These are phyloP conservation scores for Jaltomata sinuosa DNA, from an alignment of 257 asterid species.

Conservation along the genomic window DNA sequence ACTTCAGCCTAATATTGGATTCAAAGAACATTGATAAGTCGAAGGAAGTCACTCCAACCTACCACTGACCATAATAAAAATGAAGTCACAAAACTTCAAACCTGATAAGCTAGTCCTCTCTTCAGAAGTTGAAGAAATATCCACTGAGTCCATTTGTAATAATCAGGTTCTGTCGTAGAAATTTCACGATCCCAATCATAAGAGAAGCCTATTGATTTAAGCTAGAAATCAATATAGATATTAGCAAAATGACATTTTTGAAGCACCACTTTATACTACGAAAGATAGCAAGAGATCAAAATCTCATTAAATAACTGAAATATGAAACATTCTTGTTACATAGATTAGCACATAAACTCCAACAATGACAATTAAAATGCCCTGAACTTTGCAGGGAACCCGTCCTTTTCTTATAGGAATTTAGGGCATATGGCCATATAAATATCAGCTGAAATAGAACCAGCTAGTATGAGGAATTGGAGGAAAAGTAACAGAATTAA, in stretches of 20 bases:
- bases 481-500: neutral
- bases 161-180: conserved; percentile 93
- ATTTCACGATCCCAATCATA: conserved; percentile 99
- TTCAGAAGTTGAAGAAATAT: conserved; percentile 94
- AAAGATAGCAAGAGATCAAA: neutral
- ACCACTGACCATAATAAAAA: neutral
- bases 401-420: neutral
- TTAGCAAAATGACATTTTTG: conserved; percentile 17
- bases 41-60: neutral
- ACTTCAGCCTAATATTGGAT: conserved; percentile 73
- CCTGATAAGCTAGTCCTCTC: conserved; percentile 97
- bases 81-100: conserved; percentile 7
- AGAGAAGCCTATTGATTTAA: conserved; percentile 85
- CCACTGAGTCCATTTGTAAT: conserved; percentile 98
- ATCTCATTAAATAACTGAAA: neutral
- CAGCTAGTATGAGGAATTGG: neutral
- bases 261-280: neutral
- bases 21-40: conserved; percentile 1
- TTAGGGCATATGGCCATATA: neutral
- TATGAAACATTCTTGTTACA: neutral
- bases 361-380: neutral
- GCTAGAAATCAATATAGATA: conserved; percentile 40
- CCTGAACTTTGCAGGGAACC: neutral
- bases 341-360: neutral
- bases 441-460: neutral